These are phyloP conservation scores for Afroboletus lepidellus DNA, from an alignment of 1,284 basidiomycete genomes.

Conservation along the genomic window DNA sequence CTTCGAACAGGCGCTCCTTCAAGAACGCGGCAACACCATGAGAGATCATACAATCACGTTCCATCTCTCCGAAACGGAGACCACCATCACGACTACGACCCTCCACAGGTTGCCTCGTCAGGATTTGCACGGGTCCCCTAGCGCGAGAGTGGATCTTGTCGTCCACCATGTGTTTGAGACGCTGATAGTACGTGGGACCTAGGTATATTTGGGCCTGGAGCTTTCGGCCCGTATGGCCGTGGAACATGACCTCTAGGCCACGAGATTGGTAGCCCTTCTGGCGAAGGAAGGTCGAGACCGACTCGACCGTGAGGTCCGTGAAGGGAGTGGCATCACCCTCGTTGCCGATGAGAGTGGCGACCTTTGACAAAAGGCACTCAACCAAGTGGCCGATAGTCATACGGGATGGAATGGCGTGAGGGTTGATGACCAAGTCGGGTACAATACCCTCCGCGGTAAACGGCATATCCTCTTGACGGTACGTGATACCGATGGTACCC, in stretches of 20 bases:
- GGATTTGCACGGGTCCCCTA: conserved; percentile 94
- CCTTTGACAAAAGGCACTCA: conserved; percentile 95
- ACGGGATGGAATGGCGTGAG: conserved; percentile 98
- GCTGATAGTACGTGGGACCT: conserved; percentile 98
- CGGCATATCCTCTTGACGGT: conserved; percentile 99
- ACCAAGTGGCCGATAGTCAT: conserved; percentile 99
- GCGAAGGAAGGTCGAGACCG: conserved; percentile 81
- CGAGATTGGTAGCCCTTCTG: conserved; percentile 93
- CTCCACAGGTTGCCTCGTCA: conserved; percentile 98
- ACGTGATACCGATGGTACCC: conserved; percentile 98
- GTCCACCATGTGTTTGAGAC: conserved; percentile 99
- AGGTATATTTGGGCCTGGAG: conserved; percentile 98
- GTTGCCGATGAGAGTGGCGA: conserved; percentile 93
- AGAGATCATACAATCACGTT: conserved; percentile 99
- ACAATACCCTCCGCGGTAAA: conserved; percentile 96
- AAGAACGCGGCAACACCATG: conserved; percentile 98
- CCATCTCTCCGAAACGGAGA: conserved; percentile 99
- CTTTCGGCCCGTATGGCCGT: conserved; percentile 96
- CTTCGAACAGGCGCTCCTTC: conserved; percentile 92
- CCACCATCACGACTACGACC: conserved; percentile 99
- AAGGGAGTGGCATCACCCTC: conserved; percentile 99
- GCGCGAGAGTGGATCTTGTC: conserved; percentile 99
- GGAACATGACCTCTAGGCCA: conserved; percentile 97
- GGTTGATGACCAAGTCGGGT: conserved; percentile 98
- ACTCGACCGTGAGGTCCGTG: conserved; percentile 96